Conservation (phyloP, 1,284 basidiomycete genomes). For the Caloboletus firmus region DNA sequence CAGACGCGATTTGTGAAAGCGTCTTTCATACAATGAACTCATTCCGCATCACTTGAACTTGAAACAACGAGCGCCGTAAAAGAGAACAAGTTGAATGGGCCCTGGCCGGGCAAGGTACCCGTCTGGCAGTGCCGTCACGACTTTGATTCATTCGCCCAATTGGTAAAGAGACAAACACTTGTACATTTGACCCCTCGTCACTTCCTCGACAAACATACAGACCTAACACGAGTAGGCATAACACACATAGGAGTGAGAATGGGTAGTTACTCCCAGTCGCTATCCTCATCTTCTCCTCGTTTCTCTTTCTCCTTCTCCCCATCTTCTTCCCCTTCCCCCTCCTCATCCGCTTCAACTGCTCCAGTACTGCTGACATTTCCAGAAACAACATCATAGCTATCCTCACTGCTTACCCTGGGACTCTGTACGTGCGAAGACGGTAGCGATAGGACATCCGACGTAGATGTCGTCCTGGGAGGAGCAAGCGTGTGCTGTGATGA, state of each 20-base stretch:
- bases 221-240: background rate
- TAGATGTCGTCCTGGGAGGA: slow-evolving; percentile 21
- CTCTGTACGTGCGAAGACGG: slow-evolving; percentile 42
- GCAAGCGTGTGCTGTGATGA: slow-evolving; percentile 37
- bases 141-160: slow-evolving; percentile 8
- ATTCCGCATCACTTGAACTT: slow-evolving; percentile 28
- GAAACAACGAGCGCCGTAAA: background rate
- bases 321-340: slow-evolving; percentile 47
- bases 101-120: background rate
- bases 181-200: background rate
- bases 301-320: slow-evolving; percentile 58
- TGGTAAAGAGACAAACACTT: slow-evolving; percentile 2
- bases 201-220: background rate
- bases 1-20: slow-evolving; percentile 24
- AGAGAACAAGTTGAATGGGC: background rate
- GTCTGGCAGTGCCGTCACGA: slow-evolving; percentile 8
- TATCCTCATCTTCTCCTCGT: slow-evolving; percentile 51
- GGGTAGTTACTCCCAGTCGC: slow-evolving; percentile 64
- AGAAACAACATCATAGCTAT: slow-evolving; percentile 71
- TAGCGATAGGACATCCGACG: slow-evolving; percentile 22
- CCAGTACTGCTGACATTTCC: slow-evolving; percentile 42
- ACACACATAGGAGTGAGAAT: background rate
- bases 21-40: slow-evolving; percentile 31
- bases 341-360: slow-evolving; percentile 31
- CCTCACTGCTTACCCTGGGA: slow-evolving; percentile 64